phyloP scores from a whole-genome alignment of 257 asterid genomes.

The Petunia secreta region DNA sequence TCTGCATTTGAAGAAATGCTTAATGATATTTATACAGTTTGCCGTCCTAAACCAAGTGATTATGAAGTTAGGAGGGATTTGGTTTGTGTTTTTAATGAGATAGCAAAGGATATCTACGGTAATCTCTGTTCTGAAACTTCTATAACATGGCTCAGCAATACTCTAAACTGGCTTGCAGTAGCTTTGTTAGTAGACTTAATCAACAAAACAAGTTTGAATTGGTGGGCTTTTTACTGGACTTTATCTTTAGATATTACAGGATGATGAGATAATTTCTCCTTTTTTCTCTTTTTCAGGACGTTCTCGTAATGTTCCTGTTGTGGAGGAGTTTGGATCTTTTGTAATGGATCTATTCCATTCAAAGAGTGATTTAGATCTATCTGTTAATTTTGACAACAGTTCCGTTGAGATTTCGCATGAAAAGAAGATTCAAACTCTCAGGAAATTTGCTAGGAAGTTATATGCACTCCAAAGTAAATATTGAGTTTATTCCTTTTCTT shows the following conservation, averaged over 20 bases:
- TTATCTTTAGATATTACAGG: neutral
- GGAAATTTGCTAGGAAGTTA: slow-evolving; percentile 84
- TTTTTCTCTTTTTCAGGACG: slow-evolving; percentile 43
- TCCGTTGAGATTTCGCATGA: slow-evolving; percentile 58
- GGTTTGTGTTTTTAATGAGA: slow-evolving; percentile 70
- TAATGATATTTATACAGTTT: slow-evolving; percentile 53
- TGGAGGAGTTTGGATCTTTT: slow-evolving; percentile 93
- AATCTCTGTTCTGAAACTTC: slow-evolving; percentile 28
- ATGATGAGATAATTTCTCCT: slow-evolving; percentile 16
- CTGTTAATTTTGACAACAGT: slow-evolving; percentile 65
- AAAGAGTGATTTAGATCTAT: slow-evolving; percentile 83
- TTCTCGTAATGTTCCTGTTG: slow-evolving; percentile 60
- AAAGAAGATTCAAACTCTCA: slow-evolving; percentile 74
- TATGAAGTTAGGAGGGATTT: slow-evolving; percentile 68
- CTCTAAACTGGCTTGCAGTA: slow-evolving; percentile 14
- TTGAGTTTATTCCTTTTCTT: neutral
- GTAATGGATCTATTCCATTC: slow-evolving; percentile 86
- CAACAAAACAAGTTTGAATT: neutral
- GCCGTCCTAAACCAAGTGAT: slow-evolving; percentile 68
- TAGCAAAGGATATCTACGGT: slow-evolving; percentile 84
- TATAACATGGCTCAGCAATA: neutral
- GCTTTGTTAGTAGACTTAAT: slow-evolving; percentile 10
- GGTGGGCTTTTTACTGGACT: neutral
- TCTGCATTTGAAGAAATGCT: slow-evolving; percentile 62
- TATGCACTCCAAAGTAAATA: slow-evolving; percentile 74